A percentile compares a stretch with the other conserved stretches of the same genome.
Conservation (phyloP, 768 basidiomycete genomes). For the Paxillus rubicundulus region DNA sequence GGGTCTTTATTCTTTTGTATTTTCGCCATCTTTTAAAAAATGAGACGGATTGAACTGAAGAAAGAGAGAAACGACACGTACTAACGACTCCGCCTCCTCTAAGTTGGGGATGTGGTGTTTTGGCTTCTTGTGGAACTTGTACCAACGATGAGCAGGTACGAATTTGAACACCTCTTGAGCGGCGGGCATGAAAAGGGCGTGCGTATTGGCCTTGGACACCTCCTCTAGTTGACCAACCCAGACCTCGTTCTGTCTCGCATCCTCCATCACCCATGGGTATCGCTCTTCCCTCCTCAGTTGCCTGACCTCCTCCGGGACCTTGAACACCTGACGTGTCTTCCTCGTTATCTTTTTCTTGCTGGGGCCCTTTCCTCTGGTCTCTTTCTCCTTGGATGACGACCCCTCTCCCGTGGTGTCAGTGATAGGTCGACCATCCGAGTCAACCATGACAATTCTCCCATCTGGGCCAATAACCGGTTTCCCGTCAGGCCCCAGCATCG, state of each 20-base stretch:
- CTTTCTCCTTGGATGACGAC: constrained; percentile 30
- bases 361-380: constrained; percentile 43
- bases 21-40: constrained; percentile 29
- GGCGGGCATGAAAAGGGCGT: constrained; percentile 83
- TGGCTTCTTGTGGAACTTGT: constrained; percentile 87
- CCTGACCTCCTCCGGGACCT: constrained; percentile 72
- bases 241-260: constrained; percentile 62
- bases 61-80: constrained; percentile 32
- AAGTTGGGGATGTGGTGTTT: constrained; percentile 68
- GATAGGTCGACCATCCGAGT: constrained; percentile 73
- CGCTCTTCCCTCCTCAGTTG: constrained; percentile 82
- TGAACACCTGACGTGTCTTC: constrained; percentile 82
- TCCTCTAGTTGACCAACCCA: constrained; percentile 88
- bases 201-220: constrained; percentile 62
- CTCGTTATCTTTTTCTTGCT: constrained; percentile 71
- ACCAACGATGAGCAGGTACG: constrained; percentile 85
- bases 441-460: constrained; percentile 78
- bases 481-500: constrained; percentile 81
- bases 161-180: constrained; percentile 83
- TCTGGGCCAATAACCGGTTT: constrained; percentile 79
- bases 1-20: constrained; percentile 75
- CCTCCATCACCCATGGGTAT: constrained; percentile 92
- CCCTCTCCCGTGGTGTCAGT: constrained; percentile 32
- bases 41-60: neutral
- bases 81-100: constrained; percentile 67